Base-by-base conservation (phyloP, 2,329 filamentous ascomycete species). In the Lachnellula willkommii region DNA sequence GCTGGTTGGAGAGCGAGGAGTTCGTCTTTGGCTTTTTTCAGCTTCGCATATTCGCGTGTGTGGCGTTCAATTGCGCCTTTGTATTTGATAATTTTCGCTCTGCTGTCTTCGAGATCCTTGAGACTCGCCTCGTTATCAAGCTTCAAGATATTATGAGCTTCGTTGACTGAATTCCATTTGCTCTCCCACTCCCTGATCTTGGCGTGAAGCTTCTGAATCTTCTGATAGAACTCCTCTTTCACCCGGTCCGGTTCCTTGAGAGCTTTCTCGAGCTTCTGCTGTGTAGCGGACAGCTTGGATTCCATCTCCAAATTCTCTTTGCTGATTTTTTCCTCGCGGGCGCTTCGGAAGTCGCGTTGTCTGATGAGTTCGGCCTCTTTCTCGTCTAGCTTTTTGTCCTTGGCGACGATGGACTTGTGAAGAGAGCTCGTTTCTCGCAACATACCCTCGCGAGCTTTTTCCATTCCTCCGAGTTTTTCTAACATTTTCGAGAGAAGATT, bases 291-390 rank as follows among this genome's bases (percentile, higher is more conserved):
- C 11, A 47, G 40, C 15, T 55, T n/a, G 14, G 40, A 20, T 17
- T 51, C 48, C 4, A 51, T 17, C 32, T 36, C 24, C 20, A 47
- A 22, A 17, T 37, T 47, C 6, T 22, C 15, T 28, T 43, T 52
- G 47, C 24, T 37, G 20, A 52, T 22, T 12, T 49, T 55, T 26
- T 55, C 48, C 42, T 55, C 53, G 5, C 42, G 53, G 12, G 36
- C 12, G 9, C 48, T 17, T 39, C 47, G 12, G 36, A 36, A 8
- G 8, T 50, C 52, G 14, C 52, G 52, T 15, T 6, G 7, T 11
- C 22, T 14, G 28, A 54, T 14, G 11, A 50, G 11, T 6, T 50
- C 47, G 4, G 47, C 32, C 35, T 54, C 52, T n/a, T 54, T 37
- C 24, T 43, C 37, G 8, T 50, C 47, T 7, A 54, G 20, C 17